Evolutionary conservation across 345 rosid genomes (phyloP).

Genomic region (Combretum micranthum): DNA sequence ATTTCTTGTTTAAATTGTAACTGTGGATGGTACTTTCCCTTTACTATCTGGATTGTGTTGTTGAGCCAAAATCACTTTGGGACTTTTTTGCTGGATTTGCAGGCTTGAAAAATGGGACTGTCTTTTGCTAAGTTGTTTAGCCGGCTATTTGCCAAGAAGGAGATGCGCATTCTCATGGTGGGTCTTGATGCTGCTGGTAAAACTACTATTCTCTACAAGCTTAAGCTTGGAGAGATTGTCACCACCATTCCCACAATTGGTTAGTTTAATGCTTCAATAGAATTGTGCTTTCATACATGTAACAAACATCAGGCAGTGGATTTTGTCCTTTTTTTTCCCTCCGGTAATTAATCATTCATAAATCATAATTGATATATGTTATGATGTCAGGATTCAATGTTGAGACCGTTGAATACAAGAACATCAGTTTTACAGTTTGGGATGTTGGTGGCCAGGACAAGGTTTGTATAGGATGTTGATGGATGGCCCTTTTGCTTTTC

Average conservation of each 20-base stretch:
- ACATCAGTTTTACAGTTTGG: conserved; percentile 88
- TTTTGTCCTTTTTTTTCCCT: too few species aligned
- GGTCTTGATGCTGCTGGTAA: conserved; percentile 87
- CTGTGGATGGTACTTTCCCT: too few species aligned
- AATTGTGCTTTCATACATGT: not conserved
- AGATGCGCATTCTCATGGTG: conserved; percentile 72
- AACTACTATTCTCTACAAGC: conserved; percentile 70
- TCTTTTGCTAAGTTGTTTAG: conserved; percentile 62
- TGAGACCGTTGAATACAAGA: conserved; percentile 81
- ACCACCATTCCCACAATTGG: conserved; percentile 76
- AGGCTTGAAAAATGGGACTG: conserved; percentile 48
- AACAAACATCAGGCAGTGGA: too few species aligned
- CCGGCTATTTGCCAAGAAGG: conserved; percentile 63
- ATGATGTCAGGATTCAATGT: conserved; percentile 53
- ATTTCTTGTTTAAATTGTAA: too few species aligned
- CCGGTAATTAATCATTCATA: not conserved
- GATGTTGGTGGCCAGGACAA: conserved; percentile 88
- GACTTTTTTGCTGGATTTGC: not conserved
- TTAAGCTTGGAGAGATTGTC: conserved; percentile 69
- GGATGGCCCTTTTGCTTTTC: not conserved
- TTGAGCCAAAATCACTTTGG: too few species aligned
- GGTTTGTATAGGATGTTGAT: conserved; percentile 25
- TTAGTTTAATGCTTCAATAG: conserved; percentile 17
- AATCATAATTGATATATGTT: not conserved
- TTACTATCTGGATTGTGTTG: too few species aligned